Percentiles rank a stretch among this genome's conserved stretches.
phyloP scores from a whole-genome alignment of 495 filamentous ascomycete genomes.

The Penicillium canariense region DNA sequence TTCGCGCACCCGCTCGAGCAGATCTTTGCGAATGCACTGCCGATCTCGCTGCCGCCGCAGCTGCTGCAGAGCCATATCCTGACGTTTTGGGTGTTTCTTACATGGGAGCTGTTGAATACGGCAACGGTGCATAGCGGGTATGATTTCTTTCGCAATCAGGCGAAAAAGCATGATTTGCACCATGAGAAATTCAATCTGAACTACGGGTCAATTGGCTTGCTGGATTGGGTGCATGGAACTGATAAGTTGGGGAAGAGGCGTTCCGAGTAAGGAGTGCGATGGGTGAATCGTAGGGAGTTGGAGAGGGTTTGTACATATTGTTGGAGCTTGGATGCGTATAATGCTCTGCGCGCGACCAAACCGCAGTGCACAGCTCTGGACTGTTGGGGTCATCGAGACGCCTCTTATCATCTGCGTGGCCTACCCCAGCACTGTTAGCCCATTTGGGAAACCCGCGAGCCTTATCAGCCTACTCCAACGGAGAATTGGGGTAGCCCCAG shows the following conservation, averaged over 20 bases:
- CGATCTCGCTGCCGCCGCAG: constrained; percentile 51
- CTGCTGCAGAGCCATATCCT: constrained; percentile 46
- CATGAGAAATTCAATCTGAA: constrained; percentile 41
- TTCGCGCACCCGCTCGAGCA: constrained; percentile 60
- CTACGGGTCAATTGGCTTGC: constrained; percentile 34
- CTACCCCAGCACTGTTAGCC: not conserved
- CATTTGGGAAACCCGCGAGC: not conserved
- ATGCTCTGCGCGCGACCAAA: no score
- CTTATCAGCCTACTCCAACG: constrained; percentile 4
- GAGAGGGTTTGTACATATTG: no score
- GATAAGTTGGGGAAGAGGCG: constrained; percentile 26
- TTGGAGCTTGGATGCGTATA: no score
- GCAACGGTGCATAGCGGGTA: constrained; percentile 55
- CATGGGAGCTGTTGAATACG: constrained; percentile 48
- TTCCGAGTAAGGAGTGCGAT: constrained; percentile 13
- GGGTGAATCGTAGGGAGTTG: no score
- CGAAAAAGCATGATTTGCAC: constrained; percentile 54
- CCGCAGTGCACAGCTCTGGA: no score
- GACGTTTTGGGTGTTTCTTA: constrained; percentile 51
- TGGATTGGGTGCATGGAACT: constrained; percentile 40
- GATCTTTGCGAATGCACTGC: constrained; percentile 52
- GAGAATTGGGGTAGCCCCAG: constrained; percentile 1
- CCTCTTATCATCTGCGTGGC: not conserved
- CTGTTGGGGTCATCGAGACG: not conserved
- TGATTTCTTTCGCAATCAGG: constrained; percentile 44